Base-by-base conservation (phyloP, 306 rosid genomes). In the Corylus americana region DNA sequence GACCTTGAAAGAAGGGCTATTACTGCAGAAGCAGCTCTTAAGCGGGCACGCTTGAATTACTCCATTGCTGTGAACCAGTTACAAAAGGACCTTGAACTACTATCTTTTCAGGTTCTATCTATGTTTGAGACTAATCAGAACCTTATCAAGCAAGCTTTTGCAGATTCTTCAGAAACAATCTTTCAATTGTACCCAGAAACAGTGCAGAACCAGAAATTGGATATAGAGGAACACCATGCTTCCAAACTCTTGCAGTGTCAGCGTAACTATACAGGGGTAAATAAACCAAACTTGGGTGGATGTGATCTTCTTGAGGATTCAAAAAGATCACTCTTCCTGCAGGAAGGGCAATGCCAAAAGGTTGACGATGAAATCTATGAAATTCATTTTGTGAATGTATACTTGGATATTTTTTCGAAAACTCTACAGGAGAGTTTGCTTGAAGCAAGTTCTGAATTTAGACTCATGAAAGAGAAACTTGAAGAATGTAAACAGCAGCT, bases 1-100 rank as follows among this genome's bases (percentile, higher is more conserved):
- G 98, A 93, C 78, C 90, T 96, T 71, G 99, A 96, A 82, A 93
- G 85, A 85, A 91, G 99, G 85, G 96, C 96, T 79, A 35, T 81
- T 71, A 85, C 90, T 78, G 93, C 98, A 31, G 98, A 96, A 88
- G 91, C 96, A 66, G 91, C 98, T 55, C 94, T 96, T 76, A 93
- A 92, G 86, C 91, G 98, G 89, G 99, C 97, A 69, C 92, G 94
- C 82, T 82, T 93, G 89, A 96, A 96, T 86, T 96, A 96, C 86
- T 96, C 99, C 66, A 93, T 93, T 83, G 98, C 99, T 9, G 97
- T 91, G 71, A 89, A 89, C 77, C 98, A 96, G 87, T 83, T 96
- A 83, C 99, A 93, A 88, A 96, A 93, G 86, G 98, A 96, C 93
- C 99, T 96, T 5, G 94, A 93, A 75, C 72, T 91, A 54, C 96